These are phyloP conservation scores for Serendipita indica DNA, from an alignment of 768 basidiomycete genomes.

Conservation along the genomic window DNA sequence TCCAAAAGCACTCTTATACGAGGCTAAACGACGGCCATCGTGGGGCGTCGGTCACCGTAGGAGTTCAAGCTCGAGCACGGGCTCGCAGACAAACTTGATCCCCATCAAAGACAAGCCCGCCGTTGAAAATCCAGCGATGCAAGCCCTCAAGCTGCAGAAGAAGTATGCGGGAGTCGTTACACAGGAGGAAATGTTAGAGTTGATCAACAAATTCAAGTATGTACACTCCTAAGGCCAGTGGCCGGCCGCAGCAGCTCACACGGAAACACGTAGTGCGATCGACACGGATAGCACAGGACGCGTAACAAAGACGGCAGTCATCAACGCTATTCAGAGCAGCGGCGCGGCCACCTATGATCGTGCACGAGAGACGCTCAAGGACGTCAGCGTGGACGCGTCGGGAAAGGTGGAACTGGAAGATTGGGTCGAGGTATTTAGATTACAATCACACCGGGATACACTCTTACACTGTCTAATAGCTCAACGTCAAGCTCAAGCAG, in stretches of 20 bases:
- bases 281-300: conserved; percentile 68
- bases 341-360: conserved; percentile 81
- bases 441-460: neutral
- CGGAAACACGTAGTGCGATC: conserved; percentile 39
- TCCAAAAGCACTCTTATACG: neutral
- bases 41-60: neutral
- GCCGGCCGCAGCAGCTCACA: neutral
- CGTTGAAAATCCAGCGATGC: conserved; percentile 33
- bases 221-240: conserved; percentile 19
- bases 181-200: conserved; percentile 85
- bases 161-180: conserved; percentile 76
- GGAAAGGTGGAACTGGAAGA: conserved; percentile 96
- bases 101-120: neutral
- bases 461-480: conserved; percentile 27
- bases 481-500: conserved; percentile 59
- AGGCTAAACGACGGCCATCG: neutral
- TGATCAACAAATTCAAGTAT: conserved; percentile 93
- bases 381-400: conserved; percentile 85
- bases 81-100: too few relatives aligned
- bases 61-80: neutral
- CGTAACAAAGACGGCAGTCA: conserved; percentile 65
- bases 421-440: conserved; percentile 78
- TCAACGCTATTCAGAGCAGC: conserved; percentile 59
- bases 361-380: conserved; percentile 80
- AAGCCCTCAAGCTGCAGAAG: conserved; percentile 73